These are phyloP conservation scores for Kurtzmaniella quercitrusa DNA, from an alignment of 1,139 yeast genomes.

Conservation along the genomic window DNA sequence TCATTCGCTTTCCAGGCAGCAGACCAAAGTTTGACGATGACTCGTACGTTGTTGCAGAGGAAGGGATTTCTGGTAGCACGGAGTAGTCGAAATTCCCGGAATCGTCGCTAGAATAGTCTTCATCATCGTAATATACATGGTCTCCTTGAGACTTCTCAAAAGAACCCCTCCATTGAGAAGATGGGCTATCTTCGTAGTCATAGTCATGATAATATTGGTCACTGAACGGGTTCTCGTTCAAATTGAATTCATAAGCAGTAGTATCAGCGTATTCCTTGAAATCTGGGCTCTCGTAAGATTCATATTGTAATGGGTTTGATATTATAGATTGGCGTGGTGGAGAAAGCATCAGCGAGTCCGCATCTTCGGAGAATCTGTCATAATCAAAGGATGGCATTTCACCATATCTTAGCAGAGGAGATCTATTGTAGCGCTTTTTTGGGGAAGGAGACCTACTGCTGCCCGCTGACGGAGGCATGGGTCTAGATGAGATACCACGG, in stretches of 20 bases:
- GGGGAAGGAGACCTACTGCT: slow-evolving; percentile 33
- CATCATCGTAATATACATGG: slow-evolving; percentile 6
- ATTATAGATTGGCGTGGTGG: neutral
- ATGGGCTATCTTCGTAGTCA: neutral
- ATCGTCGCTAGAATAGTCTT: neutral
- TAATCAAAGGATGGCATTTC: neutral
- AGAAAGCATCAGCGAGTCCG: neutral
- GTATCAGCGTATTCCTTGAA: neutral
- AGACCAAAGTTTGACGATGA: slow-evolving; percentile 5
- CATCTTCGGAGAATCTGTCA: neutral
- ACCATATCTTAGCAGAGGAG: slow-evolving; percentile 14
- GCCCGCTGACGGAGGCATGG: slow-evolving; percentile 7
- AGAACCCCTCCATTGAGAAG: neutral
- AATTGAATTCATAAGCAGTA: neutral
- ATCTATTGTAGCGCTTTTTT: slow-evolving; percentile 14
- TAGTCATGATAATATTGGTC: neutral
- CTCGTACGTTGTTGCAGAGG: slow-evolving; percentile 9
- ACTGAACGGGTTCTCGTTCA: neutral
- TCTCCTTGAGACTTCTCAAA: slow-evolving; percentile 2
- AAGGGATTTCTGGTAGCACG: slow-evolving; percentile 39
- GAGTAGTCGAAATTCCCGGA: slow-evolving; percentile 36
- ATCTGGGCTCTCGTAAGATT: neutral
- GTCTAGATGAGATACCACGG: neutral
- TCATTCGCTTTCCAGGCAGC: slow-evolving; percentile 17
- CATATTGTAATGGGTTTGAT: too few species aligned